phyloP scores from a whole-genome alignment of 2,329 filamentous ascomycete species.

The Phialophora verrucosa region DNA sequence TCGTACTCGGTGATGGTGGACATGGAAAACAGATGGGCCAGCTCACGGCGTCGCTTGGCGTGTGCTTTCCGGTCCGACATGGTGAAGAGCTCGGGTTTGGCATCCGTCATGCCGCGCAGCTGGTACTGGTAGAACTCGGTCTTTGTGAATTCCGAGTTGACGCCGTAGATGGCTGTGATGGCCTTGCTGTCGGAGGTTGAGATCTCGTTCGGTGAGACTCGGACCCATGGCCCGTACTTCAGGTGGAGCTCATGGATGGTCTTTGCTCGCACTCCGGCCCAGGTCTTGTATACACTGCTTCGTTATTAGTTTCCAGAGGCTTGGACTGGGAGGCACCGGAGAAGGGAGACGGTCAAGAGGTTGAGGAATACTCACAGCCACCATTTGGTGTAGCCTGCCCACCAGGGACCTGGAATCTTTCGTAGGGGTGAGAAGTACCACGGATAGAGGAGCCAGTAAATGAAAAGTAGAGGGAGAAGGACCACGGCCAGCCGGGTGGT shows the following conservation, averaged over 20 bases:
- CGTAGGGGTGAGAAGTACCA: slow-evolving; percentile 19
- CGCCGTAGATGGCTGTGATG: slow-evolving; percentile 20
- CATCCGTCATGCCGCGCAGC: slow-evolving; percentile 10
- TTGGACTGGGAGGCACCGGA: too few relatives aligned
- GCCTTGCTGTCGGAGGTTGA: slow-evolving; percentile 21
- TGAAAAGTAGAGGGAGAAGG: slow-evolving; percentile 9
- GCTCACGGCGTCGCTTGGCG: slow-evolving; percentile 18
- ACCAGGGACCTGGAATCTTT: slow-evolving; percentile 15
- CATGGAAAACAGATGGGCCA: slow-evolving; percentile 20
- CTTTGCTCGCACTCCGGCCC: slow-evolving; percentile 16
- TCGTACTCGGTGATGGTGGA: slow-evolving; percentile 21
- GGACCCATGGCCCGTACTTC: slow-evolving; percentile 16
- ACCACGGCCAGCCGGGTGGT: background rate
- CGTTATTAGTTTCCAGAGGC: too few relatives aligned
- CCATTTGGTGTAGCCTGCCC: slow-evolving; percentile 10
- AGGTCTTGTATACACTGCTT: slow-evolving; percentile 14
- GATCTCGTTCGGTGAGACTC: slow-evolving; percentile 16
- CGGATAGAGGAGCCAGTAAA: slow-evolving; percentile 19
- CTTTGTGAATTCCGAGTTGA: slow-evolving; percentile 25
- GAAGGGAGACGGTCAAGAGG: background rate
- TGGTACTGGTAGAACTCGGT: slow-evolving; percentile 20
- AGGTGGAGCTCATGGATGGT: slow-evolving; percentile 20
- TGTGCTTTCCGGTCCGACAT: slow-evolving; percentile 21
- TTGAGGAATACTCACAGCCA: background rate
- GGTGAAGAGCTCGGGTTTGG: slow-evolving; percentile 19